Base-by-base conservation (phyloP, 2,329 filamentous ascomycete genomes). In the Rosellinia necatrix region DNA sequence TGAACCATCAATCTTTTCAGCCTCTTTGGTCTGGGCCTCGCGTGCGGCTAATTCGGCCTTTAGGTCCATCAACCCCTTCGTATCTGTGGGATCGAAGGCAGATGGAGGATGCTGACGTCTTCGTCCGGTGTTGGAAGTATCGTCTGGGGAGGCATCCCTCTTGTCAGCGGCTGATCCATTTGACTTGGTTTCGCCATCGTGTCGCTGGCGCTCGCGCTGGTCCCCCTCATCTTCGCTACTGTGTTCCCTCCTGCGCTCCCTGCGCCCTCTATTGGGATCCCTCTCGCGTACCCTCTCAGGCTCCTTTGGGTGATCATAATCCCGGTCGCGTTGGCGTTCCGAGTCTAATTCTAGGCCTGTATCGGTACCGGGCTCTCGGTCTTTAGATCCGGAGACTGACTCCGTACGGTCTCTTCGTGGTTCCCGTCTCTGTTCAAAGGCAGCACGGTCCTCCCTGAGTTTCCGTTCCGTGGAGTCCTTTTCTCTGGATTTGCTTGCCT, bases 71-170 rank as follows among this genome's bases (percentile, higher is more conserved):
- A 85, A 61, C 13, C 78, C 78, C 25, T 74, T 75, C 2, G 80
- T 74, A 60, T 85, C 77, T 24, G 78, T 84, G 5, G 81, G 81
- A 54, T 82, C 74, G 58, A 85, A 85, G 1, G 71, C 72, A 37
- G 70, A 68, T 0, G 78, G 72, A 30, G 70, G 63, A 13, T 72
- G 73, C 21, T 66, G 66, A 6, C 75, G 74, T 37, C 78, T 75
- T 15, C 71, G 70, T 7, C 69, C 58, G 44, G 70, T 68, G 15
- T 73, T 75, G n/a, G 65, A 69, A 32, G 77, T 72, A 22, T 73
- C 75, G 22, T 78, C 76, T 10, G 72, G 69, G 3, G 78, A 79
- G 52, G 73, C 70, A 3, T 76, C 79, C 68, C 60, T 74, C 50
- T 63, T 59, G 19, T 55, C 64, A 4, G 46, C 47, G 6, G 54